These are phyloP conservation scores for Colletotrichum sp. DNA, from an alignment of 2,329 filamentous ascomycete species.

Conservation along the genomic window DNA sequence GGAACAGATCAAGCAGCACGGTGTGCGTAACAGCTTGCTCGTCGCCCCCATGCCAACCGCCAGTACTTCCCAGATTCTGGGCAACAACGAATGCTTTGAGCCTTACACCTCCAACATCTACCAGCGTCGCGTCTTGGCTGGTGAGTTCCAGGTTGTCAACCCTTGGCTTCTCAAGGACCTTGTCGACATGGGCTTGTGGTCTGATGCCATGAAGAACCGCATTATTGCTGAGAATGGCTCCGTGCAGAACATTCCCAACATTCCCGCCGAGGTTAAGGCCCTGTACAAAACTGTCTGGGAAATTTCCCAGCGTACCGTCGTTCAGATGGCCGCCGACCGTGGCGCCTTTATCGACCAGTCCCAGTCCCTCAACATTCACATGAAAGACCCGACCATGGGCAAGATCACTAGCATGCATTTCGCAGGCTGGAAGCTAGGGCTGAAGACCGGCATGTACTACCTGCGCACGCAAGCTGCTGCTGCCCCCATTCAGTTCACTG, in stretches of 20 bases:
- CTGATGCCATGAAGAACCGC: slow-evolving; percentile 99
- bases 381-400: slow-evolving; percentile 99
- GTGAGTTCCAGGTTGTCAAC: slow-evolving; percentile 99
- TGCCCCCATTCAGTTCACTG: slow-evolving; percentile 97
- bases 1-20: slow-evolving; percentile 88
- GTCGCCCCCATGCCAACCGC: slow-evolving; percentile 98
- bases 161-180: slow-evolving; percentile 98
- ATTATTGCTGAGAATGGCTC: slow-evolving; percentile 98
- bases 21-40: slow-evolving; percentile 93
- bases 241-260: slow-evolving; percentile 96
- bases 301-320: slow-evolving; percentile 92
- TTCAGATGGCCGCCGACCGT: slow-evolving; percentile 98
- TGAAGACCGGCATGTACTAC: slow-evolving; percentile 99
- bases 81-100: slow-evolving; percentile 99
- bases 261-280: slow-evolving; percentile 92
- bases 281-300: slow-evolving; percentile 99
- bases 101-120: slow-evolving; percentile 99
- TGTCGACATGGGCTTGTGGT: slow-evolving; percentile 97
- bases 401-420: slow-evolving; percentile 99
- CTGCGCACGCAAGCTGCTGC: slow-evolving; percentile 96
- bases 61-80: slow-evolving; percentile 95
- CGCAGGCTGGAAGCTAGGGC: slow-evolving; percentile 96
- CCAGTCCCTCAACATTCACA: slow-evolving; percentile 98
- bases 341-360: slow-evolving; percentile 99
- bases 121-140: slow-evolving; percentile 94